Evolutionary conservation across 2,329 filamentous ascomycete species (phyloP).

Genomic region (Fusarium oligoseptatum): DNA sequence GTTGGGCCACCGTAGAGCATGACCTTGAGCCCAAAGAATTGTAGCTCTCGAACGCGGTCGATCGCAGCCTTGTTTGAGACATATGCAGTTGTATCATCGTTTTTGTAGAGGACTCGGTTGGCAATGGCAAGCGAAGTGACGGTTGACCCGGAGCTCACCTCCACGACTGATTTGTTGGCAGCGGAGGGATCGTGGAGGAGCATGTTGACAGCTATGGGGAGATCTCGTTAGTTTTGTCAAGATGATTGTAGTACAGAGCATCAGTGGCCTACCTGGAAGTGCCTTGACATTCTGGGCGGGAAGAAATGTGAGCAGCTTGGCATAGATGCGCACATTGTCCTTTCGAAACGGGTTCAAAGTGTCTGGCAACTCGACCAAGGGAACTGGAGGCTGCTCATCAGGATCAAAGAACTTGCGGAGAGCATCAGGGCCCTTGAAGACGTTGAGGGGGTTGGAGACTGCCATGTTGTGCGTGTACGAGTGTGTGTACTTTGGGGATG

Average conservation of each 20-base stretch:
- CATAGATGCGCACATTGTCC: slow-evolving; percentile 2
- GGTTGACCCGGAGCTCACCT: slow-evolving; percentile 1
- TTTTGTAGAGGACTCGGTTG: slow-evolving; percentile 1
- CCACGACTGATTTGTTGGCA: neutral
- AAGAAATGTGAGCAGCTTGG: slow-evolving; percentile 1
- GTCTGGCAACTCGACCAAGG: neutral
- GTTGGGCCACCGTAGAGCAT: slow-evolving; percentile 5
- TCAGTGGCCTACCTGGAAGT: neutral
- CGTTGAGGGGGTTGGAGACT: neutral
- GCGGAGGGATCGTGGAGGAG: slow-evolving; percentile 1
- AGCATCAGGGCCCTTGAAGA: slow-evolving; percentile 2
- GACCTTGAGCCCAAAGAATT: slow-evolving; percentile 1
- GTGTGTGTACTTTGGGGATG: neutral
- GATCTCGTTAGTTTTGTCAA: neutral
- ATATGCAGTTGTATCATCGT: slow-evolving; percentile 2
- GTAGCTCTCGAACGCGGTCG: neutral
- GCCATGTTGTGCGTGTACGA: neutral
- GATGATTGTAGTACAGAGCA: neutral
- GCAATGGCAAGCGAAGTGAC: neutral
- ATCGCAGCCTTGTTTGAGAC: slow-evolving; percentile 2
- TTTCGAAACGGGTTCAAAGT: neutral
- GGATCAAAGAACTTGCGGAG: slow-evolving; percentile 1
- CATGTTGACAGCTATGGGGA: neutral
- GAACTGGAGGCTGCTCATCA: neutral
- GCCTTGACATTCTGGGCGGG: slow-evolving; percentile 3